Percentiles rank a stretch among this genome's conserved stretches.
These are phyloP conservation scores for Pichia sp. DNA, from an alignment of 1,139 yeast genomes.

Conservation along the genomic window DNA sequence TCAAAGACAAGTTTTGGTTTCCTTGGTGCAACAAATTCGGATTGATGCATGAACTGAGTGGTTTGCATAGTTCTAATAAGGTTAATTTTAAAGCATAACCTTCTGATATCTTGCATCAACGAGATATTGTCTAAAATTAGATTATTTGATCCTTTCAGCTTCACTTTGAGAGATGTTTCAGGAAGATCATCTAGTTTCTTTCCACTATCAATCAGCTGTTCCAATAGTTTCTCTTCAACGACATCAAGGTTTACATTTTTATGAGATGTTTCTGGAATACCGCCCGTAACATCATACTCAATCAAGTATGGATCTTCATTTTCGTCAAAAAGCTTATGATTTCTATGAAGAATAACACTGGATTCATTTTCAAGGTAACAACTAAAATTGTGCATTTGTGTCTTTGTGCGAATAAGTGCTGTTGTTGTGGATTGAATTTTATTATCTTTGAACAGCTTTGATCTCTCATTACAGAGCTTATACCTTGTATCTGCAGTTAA, in stretches of 20 bases:
- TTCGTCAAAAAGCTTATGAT: constrained; percentile 39
- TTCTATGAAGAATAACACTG: constrained; percentile 28
- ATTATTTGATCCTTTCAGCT: constrained; percentile 51
- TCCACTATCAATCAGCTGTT: constrained; percentile 24
- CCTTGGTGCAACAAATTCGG: constrained; percentile 66
- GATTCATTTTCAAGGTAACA: constrained; percentile 32
- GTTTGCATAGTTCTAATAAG: constrained; percentile 89
- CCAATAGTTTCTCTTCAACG: constrained; percentile 41
- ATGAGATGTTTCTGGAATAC: constrained; percentile 61
- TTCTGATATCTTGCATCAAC: constrained; percentile 82
- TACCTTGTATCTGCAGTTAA: constrained; percentile 76
- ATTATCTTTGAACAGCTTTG: constrained; percentile 54
- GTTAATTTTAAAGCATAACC: constrained; percentile 81
- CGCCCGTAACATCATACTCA: constrained; percentile 81
- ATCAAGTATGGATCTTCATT: constrained; percentile 63
- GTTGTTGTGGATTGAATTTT: constrained; percentile 57
- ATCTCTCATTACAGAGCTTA: constrained; percentile 61
- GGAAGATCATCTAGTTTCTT: constrained; percentile 30
- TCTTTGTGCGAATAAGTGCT: constrained; percentile 57
- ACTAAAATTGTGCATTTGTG: constrained; percentile 50
- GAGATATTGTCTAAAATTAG: constrained; percentile 58
- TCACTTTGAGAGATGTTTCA: constrained; percentile 34
- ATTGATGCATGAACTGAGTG: constrained; percentile 65
- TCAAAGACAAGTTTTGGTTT: constrained; percentile 53
- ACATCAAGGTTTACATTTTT: constrained; percentile 45